phyloP scores from a whole-genome alignment of 2,329 filamentous ascomycete genomes.

The Penicillium sp. region DNA sequence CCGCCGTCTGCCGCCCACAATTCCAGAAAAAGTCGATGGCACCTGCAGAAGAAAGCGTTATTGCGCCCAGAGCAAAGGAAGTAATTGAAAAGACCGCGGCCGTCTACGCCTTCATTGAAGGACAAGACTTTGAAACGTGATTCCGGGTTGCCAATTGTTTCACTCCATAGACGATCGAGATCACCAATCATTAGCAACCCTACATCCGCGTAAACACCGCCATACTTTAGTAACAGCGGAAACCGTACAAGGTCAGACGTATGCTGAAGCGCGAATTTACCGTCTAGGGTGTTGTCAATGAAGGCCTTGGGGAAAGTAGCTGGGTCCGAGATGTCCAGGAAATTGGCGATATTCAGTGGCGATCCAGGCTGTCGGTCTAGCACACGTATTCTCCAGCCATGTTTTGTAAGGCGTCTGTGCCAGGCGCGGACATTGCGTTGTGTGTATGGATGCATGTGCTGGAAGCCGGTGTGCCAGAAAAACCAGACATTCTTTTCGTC shows the following conservation, averaged over 20 bases:
- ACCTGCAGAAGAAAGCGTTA: slow-evolving; percentile 49
- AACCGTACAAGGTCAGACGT: slow-evolving; percentile 57
- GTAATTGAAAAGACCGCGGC: slow-evolving; percentile 46
- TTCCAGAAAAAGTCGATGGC: slow-evolving; percentile 49
- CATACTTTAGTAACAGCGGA: slow-evolving; percentile 54
- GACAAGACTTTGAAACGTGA: slow-evolving; percentile 49
- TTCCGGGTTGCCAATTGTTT: slow-evolving; percentile 44
- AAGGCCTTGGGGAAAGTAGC: slow-evolving; percentile 50
- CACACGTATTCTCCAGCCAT: slow-evolving; percentile 54
- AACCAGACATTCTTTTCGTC: slow-evolving; percentile 55
- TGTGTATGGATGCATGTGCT: slow-evolving; percentile 49
- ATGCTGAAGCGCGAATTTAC: slow-evolving; percentile 52
- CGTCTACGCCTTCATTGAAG: slow-evolving; percentile 40
- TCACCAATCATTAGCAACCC: slow-evolving; percentile 57
- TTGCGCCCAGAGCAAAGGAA: slow-evolving; percentile 39
- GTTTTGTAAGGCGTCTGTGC: slow-evolving; percentile 49
- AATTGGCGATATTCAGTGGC: slow-evolving; percentile 47
- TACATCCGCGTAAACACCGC: slow-evolving; percentile 57
- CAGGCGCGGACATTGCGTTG: slow-evolving; percentile 53
- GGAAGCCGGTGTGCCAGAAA: slow-evolving; percentile 54
- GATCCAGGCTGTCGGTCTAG: slow-evolving; percentile 45
- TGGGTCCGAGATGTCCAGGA: slow-evolving; percentile 45
- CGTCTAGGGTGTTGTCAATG: slow-evolving; percentile 45
- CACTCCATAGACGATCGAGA: slow-evolving; percentile 51
- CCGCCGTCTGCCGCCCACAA: slow-evolving; percentile 49